Base-by-base conservation (phyloP, 2,329 filamentous ascomycete genomes). In the Cercospora canescens region DNA sequence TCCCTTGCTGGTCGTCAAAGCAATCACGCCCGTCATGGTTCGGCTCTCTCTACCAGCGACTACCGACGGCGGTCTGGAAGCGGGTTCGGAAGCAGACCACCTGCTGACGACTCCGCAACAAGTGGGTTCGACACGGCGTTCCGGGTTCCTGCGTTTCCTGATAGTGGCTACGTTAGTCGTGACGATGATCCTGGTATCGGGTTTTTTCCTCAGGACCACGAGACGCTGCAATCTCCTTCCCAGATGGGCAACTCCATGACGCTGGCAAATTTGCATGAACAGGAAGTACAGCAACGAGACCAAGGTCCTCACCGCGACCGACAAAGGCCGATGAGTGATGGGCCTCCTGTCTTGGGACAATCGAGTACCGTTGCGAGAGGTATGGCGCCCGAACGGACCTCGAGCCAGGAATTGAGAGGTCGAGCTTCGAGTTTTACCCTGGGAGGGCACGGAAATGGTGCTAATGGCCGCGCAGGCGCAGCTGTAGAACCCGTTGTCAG, bases 101-200 rank as follows among this genome's bases (percentile, higher is more conserved):
- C 57, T 60, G 21, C 57, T 60, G 21, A 60, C 28, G 18, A 48
- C 24, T 28, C 57, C 57, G 28, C 35, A 26, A 32, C 18, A 28
- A 37, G 41, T 26, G 50, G 37, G 9, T 55, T n/a, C 34, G 34
- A 39, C 32, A 24, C 32, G 34, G 26, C 48, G 21, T 62, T 62
- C 60, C 48, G 60, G 50, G 24, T 62, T 62, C 60, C 60, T 62
- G 60, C 50, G 48, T 32, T 56, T 62, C 26, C 50, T 56, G 60
- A 62, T 54, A 62, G 60, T 56, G 60, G 60, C 60, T 56, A 62
- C 60, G 60, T 56, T 56, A 55, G 45, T 62, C 60, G 60, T 45
- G 60, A 62, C 30, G 39, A 34, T 56, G 50, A 62, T 62, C 50
- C 60, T 62, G 50, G 54, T 56, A 45, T 62, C 9, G 50, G 60